Evolutionary conservation across 1,284 basidiomycete genomes (phyloP), one percentile per base, ranked within the genome.

Genomic region (Sanghuangporus sanghuang): DNA sequence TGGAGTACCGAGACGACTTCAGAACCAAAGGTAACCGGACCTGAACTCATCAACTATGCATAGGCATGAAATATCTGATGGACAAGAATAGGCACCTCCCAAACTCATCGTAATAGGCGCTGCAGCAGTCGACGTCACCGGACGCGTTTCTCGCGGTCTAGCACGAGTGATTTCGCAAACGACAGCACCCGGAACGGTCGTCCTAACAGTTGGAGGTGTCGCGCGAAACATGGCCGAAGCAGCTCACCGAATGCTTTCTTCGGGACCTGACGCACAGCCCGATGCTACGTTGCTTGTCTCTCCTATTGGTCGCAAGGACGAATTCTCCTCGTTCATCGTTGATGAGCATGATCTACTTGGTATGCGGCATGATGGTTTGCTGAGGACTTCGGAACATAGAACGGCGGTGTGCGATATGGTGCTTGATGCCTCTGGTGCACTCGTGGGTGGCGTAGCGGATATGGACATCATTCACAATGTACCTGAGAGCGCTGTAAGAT

Each of bases 151-250:
- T 56, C 55, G 69, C 64, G 8, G 74, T 78, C 69, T 66, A 74
- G 49, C 66, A 69, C 23, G 70, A 74, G 14, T 57, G 21, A 36
- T 76, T 18, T 73, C 69, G 21, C 80, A 86, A 59, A 92, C 95
- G 0, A 99, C 97, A 0, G 82, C 83, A 6, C 93, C 95, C 0
- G 97, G 96, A 8, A 77, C 72, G 2, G 85, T 98, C 14, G 77
- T 78, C 2, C 69, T 96, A 35, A 85, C 90, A 0, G 78, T 93
- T 0, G 97, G 97, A 1, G 97, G 97, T 12, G 97, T 99, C 2
- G 95, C 85, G 0, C 85, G 96, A 27, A 99, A 99, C 73, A 86
- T 99, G 55, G 93, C 96, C 1, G 93, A 97, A 72, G 93, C 95
- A 0, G 84, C 94, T 1, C 85, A 91, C 69, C 82, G 89, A 23